Evolutionary conservation across 768 basidiomycete species (phyloP).

Genomic region (Termitomyces sp.): DNA sequence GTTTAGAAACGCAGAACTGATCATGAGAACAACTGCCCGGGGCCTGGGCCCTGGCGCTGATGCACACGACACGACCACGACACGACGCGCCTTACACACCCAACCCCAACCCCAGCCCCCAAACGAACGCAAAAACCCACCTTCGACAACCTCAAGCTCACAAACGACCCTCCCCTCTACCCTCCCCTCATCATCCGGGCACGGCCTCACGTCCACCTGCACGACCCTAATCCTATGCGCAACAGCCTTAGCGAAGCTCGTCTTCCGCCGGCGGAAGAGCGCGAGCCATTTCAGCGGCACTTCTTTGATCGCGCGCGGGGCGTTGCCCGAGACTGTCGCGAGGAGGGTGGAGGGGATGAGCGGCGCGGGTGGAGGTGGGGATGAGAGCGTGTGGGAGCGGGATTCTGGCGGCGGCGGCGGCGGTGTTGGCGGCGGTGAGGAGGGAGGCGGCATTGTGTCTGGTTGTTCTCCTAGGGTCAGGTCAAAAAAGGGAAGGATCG

Average conservation of each 20-base stretch:
- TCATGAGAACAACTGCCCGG: too few species aligned
- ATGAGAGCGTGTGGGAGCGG: slow-evolving; percentile 7
- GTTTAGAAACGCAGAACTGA: neutral
- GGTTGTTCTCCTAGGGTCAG: too few species aligned
- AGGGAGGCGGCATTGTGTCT: too few species aligned
- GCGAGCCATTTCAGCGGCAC: slow-evolving; percentile 32
- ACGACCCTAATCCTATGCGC: slow-evolving; percentile 22
- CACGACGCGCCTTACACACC: too few species aligned
- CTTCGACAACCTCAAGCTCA: slow-evolving; percentile 39
- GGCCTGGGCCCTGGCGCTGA: too few species aligned
- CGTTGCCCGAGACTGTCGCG: slow-evolving; percentile 28
- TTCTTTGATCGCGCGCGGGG: slow-evolving; percentile 28
- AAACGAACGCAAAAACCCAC: slow-evolving; percentile 23
- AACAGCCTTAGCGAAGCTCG: slow-evolving; percentile 25
- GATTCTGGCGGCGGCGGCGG: too few species aligned
- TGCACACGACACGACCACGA: too few species aligned
- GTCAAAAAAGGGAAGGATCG: too few species aligned
- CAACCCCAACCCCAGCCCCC: too few species aligned
- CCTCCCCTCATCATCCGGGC: slow-evolving; percentile 27
- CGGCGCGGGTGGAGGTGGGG: slow-evolving; percentile 14
- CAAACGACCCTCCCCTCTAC: slow-evolving; percentile 32
- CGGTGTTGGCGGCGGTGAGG: neutral
- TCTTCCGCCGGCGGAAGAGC: slow-evolving; percentile 22
- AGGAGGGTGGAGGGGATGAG: slow-evolving; percentile 16
- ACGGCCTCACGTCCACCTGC: slow-evolving; percentile 35